Evolutionary conservation across 1,284 basidiomycete species (phyloP).

Genomic region (Papiliotrema terrestris): DNA sequence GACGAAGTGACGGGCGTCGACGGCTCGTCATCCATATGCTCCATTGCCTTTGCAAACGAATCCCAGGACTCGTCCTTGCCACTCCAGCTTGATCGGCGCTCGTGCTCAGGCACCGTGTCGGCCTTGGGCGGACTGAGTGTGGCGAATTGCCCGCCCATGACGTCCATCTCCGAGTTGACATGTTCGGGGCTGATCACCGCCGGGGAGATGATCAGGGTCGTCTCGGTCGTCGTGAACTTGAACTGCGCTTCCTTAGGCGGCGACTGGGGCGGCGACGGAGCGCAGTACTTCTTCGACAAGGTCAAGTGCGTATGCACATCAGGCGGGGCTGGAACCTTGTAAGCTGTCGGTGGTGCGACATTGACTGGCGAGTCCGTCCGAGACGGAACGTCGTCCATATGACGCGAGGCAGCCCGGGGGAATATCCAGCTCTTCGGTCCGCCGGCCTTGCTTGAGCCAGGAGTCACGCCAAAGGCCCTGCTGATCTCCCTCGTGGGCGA

Average conservation of each 20-base stretch:
- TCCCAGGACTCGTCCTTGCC: conserved; percentile 28
- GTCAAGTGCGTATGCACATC: conserved; percentile 42
- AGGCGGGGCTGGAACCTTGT: conserved; percentile 37
- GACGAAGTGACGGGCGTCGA: neutral
- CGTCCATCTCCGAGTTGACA: conserved; percentile 13
- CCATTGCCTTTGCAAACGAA: conserved; percentile 23
- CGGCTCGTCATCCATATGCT: conserved; percentile 2
- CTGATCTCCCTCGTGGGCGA: conserved; percentile 25
- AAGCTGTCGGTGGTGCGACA: conserved; percentile 31
- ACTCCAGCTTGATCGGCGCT: conserved; percentile 41
- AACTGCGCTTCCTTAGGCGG: conserved; percentile 27
- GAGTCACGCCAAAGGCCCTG: conserved; percentile 22
- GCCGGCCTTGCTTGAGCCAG: neutral
- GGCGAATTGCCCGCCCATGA: conserved; percentile 40
- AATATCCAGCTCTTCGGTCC: conserved; percentile 35
- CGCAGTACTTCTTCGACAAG: conserved; percentile 43
- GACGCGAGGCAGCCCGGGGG: conserved; percentile 20
- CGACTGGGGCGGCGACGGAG: conserved; percentile 46
- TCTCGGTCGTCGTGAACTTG: too few relatives aligned
- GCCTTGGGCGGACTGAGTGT: conserved; percentile 16
- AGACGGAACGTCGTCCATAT: conserved; percentile 5
- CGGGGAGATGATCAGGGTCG: neutral
- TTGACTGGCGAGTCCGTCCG: conserved; percentile 28
- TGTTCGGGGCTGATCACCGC: neutral
- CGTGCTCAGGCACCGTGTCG: conserved; percentile 13